Evolutionary conservation across 176 grass and related monocot species (phyloP).

Genomic region (bread wheat (Triticum aestivum)): IWGSC_CS_RefSeq_v2.1 NC_057799.1:24059688-24060187

Average conservation of each 20-base stretch:
- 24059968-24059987: not conserved
- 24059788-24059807: not conserved
- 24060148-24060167: not conserved
- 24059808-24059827: not conserved
- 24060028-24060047: conserved; percentile 56
- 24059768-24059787: not conserved
- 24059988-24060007: not conserved
- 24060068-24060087: conserved; percentile 80
- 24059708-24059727: not conserved
- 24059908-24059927: not conserved
- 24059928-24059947: not conserved
- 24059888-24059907: not conserved
- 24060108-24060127: conserved; percentile 24
- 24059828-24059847: not conserved
- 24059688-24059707: not conserved
- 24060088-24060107: conserved; percentile 58
- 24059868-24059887: not conserved
- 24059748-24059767: not conserved
- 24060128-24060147: not conserved
- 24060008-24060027: conserved; percentile 57
- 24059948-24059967: not conserved
- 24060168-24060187: not conserved
- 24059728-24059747: not conserved
- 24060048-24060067: conserved; percentile 74
- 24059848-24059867: not conserved